Conservation (phyloP, 805 yeast genomes). For the Sugiyamaella marilandica region DNA sequence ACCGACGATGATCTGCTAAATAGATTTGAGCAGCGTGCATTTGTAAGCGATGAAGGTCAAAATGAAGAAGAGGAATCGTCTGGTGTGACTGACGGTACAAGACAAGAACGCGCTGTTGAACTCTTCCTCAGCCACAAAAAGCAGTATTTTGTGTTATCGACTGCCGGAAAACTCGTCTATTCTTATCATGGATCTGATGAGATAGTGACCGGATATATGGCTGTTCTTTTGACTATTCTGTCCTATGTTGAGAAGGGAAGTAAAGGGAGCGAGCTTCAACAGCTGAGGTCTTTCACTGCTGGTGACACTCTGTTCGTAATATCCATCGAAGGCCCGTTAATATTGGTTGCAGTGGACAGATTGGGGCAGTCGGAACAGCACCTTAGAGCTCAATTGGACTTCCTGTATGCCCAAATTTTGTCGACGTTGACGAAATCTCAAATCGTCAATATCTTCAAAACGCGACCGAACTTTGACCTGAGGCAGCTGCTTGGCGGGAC, state of each 20-base stretch:
- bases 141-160: constrained; percentile 72
- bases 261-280: constrained; percentile 16
- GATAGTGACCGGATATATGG: constrained; percentile 64
- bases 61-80: too few species aligned
- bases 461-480: constrained; percentile 76
- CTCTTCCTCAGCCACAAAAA: constrained; percentile 42
- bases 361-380: constrained; percentile 36
- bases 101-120: constrained; percentile 15
- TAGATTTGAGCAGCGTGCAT: neutral
- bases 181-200: constrained; percentile 71
- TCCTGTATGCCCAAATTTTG: constrained; percentile 71
- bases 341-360: constrained; percentile 58
- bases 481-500: constrained; percentile 69
- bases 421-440: constrained; percentile 80
- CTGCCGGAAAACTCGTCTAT: constrained; percentile 87
- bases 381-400: constrained; percentile 59
- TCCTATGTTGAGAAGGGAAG: constrained; percentile 54
- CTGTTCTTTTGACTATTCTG: constrained; percentile 73
- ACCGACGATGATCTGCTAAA: neutral
- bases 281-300: constrained; percentile 43
- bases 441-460: constrained; percentile 59
- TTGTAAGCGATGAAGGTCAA: neutral
- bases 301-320: constrained; percentile 53
- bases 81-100: neutral
- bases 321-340: constrained; percentile 60